A percentile compares a stretch with the other conserved stretches of the same genome.
Evolutionary conservation across 1,139 yeast species (phyloP).

Genomic region (Saccharomycopsis hybrid): DNA sequence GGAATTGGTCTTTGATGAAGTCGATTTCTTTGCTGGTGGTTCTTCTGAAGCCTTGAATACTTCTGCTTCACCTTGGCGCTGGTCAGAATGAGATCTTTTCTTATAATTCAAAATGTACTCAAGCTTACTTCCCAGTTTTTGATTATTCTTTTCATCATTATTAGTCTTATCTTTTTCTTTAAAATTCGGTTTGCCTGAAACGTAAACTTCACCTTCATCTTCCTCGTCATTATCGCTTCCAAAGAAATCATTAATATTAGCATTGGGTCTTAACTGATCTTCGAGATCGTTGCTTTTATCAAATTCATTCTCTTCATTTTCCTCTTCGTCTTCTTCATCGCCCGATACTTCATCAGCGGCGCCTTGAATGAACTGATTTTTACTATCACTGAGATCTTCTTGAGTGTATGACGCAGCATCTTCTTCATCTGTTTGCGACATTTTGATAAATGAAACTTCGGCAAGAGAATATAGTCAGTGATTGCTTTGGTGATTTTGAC

Average conservation of each 20-base stretch:
- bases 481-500: no score
- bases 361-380: neutral
- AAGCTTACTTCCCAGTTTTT: neutral
- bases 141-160: neutral
- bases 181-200: neutral
- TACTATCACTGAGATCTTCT: neutral
- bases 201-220: neutral
- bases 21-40: neutral
- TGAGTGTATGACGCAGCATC: neutral
- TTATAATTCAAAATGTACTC: slow-evolving; percentile 13
- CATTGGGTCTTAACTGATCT: neutral
- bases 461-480: no score
- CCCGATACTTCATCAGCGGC: neutral
- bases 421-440: neutral
- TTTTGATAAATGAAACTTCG: neutral
- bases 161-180: neutral
- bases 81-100: neutral
- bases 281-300: neutral
- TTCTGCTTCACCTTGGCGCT: no score
- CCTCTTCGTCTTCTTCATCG: slow-evolving; percentile 1
- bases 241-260: slow-evolving; percentile 35
- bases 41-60: neutral
- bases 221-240: slow-evolving; percentile 44
- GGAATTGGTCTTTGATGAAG: neutral
- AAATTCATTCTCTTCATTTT: neutral